Conservation (phyloP, 371 early-diverging fungal genomes). For the Apophysomyces variabilis region DNA sequence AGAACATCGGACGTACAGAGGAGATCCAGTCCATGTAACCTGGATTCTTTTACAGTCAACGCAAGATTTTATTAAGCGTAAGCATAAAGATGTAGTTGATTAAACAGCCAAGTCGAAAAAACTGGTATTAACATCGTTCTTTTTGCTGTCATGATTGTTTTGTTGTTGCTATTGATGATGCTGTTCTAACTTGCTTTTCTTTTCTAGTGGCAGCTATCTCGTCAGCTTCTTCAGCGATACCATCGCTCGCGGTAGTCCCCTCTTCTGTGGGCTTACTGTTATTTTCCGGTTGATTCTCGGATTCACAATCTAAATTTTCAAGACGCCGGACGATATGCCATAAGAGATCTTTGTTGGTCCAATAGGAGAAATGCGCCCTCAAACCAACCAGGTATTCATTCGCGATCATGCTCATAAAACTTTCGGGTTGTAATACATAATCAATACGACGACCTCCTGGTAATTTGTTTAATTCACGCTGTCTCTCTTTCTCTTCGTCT, state of each 20-base stretch:
- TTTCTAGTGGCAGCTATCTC: neutral
- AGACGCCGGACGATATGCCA: conserved; percentile 54
- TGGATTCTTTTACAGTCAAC: too few species aligned
- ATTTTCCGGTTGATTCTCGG: neutral
- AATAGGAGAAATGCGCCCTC: conserved; percentile 57
- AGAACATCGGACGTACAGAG: too few species aligned
- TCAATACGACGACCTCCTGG: conserved; percentile 46
- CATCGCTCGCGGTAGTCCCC: neutral
- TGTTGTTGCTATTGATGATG: too few species aligned
- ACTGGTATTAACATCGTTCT: neutral
- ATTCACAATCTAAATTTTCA: conserved; percentile 27
- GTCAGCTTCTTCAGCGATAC: neutral
- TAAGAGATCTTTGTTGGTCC: conserved; percentile 55
- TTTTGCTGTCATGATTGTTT: too few species aligned
- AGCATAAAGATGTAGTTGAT: too few species aligned
- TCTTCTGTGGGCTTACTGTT: neutral
- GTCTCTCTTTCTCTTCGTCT: conserved; percentile 22
- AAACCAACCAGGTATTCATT: conserved; percentile 57
- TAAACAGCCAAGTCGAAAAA: neutral
- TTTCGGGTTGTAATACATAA: conserved; percentile 51
- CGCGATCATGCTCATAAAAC: conserved; percentile 57
- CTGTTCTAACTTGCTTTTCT: neutral
- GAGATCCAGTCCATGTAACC: too few species aligned
- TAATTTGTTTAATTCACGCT: conserved; percentile 22
- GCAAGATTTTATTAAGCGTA: too few species aligned